These are phyloP conservation scores for Pelargonium australe DNA, from an alignment of 441 rosid species.

Conservation along the genomic window DNA sequence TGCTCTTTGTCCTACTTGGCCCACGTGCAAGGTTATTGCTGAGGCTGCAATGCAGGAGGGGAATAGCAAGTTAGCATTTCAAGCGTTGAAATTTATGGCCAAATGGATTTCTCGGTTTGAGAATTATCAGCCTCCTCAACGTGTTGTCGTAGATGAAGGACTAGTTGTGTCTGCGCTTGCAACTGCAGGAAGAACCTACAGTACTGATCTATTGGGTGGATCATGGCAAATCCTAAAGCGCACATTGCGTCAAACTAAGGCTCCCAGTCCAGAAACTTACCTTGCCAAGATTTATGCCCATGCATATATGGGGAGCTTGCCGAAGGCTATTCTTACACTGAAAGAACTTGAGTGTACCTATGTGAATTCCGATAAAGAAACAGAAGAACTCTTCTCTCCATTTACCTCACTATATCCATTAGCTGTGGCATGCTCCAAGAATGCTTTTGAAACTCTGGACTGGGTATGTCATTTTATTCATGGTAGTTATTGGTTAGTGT, in stretches of 20 bases:
- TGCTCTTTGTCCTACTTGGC: conserved; percentile 80
- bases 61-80: conserved; percentile 68
- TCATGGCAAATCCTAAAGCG: conserved; percentile 69
- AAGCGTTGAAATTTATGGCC: conserved; percentile 78
- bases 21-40: conserved; percentile 51
- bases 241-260: conserved; percentile 58
- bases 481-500: not conserved
- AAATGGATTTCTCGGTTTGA: conserved; percentile 74
- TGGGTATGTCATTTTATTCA: conserved; percentile 38
- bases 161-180: conserved; percentile 63
- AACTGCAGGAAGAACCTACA: conserved; percentile 75
- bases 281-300: conserved; percentile 71
- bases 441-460: conserved; percentile 86
- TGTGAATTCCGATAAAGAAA: conserved; percentile 35
- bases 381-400: conserved; percentile 69
- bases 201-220: conserved; percentile 60
- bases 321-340: conserved; percentile 61
- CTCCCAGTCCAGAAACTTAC: conserved; percentile 63
- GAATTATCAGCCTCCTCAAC: conserved; percentile 47
- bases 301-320: conserved; percentile 72
- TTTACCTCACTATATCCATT: conserved; percentile 70
- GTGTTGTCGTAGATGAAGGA: conserved; percentile 77
- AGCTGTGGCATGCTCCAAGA: conserved; percentile 77
- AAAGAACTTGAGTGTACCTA: conserved; percentile 64
- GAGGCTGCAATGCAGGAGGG: conserved; percentile 65